Conservation (phyloP, 2,329 filamentous ascomycete species). For the Chrysoporthe puriensis region DNA sequence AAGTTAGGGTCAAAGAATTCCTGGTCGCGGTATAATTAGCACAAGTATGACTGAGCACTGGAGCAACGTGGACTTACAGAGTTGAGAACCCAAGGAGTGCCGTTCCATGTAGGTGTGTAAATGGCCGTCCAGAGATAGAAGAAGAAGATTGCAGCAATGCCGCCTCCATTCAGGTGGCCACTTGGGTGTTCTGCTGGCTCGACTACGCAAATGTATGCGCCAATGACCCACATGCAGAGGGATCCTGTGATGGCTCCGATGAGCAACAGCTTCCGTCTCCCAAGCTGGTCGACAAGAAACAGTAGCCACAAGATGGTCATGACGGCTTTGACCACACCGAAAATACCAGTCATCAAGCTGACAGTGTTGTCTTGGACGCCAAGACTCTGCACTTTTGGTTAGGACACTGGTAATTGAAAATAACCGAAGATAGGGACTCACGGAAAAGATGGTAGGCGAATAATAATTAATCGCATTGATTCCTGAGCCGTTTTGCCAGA, state of each 20-base stretch:
- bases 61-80: constrained; percentile 35
- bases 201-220: constrained; percentile 60
- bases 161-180: constrained; percentile 39
- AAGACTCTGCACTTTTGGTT: constrained; percentile 59
- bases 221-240: constrained; percentile 68
- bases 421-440: constrained; percentile 56
- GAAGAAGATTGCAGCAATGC: constrained; percentile 68
- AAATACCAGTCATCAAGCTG: constrained; percentile 70
- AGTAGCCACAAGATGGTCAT: constrained; percentile 72
- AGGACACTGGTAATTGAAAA: constrained; percentile 71
- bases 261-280: constrained; percentile 63
- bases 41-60: neutral
- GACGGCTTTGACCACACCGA: constrained; percentile 74
- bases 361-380: constrained; percentile 50
- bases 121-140: constrained; percentile 76
- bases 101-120: constrained; percentile 75
- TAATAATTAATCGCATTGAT: constrained; percentile 34
- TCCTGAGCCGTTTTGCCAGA: constrained; percentile 69
- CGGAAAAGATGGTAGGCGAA: constrained; percentile 59
- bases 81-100: constrained; percentile 77
- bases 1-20: constrained; percentile 77
- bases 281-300: constrained; percentile 66
- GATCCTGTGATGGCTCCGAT: constrained; percentile 62
- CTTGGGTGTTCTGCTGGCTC: constrained; percentile 41
- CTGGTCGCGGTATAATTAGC: neutral